Base-by-base conservation (phyloP, 1,284 basidiomycete genomes). In the Volvariella volvacea region DNA sequence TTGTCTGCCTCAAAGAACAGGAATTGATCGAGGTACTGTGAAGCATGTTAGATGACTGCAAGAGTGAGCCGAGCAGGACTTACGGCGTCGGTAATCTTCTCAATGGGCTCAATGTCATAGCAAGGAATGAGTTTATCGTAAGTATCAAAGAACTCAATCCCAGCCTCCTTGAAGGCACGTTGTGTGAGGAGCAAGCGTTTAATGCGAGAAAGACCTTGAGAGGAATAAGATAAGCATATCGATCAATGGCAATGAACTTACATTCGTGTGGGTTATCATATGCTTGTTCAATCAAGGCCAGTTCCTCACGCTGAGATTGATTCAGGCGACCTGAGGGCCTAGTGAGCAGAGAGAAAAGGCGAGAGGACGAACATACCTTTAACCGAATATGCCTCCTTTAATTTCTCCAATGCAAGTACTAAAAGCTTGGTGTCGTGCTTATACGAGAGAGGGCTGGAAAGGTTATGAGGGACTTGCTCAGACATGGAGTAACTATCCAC, bases 311-410 rank as follows among this genome's bases (percentile, higher is more conserved):
- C 64, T 98, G 94, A 28, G 89, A 93, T 64, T 96, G 93, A 61
- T 97, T 97, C 39, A 98, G 70, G 52, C 94, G 89, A 39, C 80
- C 71, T 65, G 42, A 15, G 3, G 4, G 21, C 42, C 19, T 46
- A 33, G 15, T 44, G 19, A 46, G 12, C 8, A 3, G 31, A 22
- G 17, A 22, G 30, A 7, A n/a, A 12, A 21, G 8, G 20, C 30
- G 36, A 45, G 12, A 53, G 50, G 37, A 53, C 48, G 28, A 45
- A 58, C 40, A 55, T 40, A 52, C 87, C 93, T 66, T 98, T 94
- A 34, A 98, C 94, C n/a, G 87, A 92, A 66, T 98, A 97, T 4
- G 94, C 94, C 66, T 97, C 94, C 70, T 98, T 97, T 57, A 97
- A 68, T 65, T 95, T 96, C 70, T 97, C 94, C 22, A 98, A 76